Percentiles rank a stretch among this genome's conserved stretches.
phyloP scores from a whole-genome alignment of 169 alveolate genomes.

The Plasmodium adleri region DNA sequence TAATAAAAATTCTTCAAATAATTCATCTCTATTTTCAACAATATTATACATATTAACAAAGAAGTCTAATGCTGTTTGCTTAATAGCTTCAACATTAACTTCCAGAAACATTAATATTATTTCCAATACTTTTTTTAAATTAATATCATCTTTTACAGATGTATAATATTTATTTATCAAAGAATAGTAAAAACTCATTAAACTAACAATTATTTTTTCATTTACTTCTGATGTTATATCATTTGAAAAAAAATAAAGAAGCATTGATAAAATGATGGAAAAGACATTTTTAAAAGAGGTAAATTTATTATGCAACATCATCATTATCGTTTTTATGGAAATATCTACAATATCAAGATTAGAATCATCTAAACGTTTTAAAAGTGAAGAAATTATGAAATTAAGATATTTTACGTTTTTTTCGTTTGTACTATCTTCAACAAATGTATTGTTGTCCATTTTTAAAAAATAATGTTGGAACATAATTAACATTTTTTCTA shows the following conservation, averaged over 20 bases:
- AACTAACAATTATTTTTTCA: conserved; percentile 75
- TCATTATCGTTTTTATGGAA: conserved; percentile 73
- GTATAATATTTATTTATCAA: conserved; percentile 69
- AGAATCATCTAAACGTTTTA: conserved; percentile 74
- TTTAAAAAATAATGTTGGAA: conserved; percentile 45
- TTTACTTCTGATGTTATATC: conserved; percentile 63
- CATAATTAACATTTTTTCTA: conserved; percentile 61
- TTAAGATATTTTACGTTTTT: conserved; percentile 43
- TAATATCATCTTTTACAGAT: conserved; percentile 68
- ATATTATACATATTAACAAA: conserved; percentile 70
- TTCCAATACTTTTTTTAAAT: conserved; percentile 73
- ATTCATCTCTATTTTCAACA: conserved; percentile 56
- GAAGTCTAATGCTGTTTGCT: conserved; percentile 71
- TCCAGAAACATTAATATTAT: conserved; percentile 61
- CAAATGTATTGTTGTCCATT: conserved; percentile 7
- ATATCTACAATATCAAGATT: conserved; percentile 72
- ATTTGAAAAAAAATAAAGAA: conserved; percentile 56
- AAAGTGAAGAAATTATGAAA: conserved; percentile 69
- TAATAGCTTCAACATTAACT: conserved; percentile 61
- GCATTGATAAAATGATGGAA: conserved; percentile 70
- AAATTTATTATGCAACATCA: conserved; percentile 74
- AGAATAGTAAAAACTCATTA: conserved; percentile 76
- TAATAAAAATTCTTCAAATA: conserved; percentile 71
- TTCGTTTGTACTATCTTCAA: conserved; percentile 7
- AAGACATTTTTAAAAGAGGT: conserved; percentile 64